A percentile compares a stretch with the other conserved stretches of the same genome.
Evolutionary conservation across 2,329 filamentous ascomycete species (phyloP).

Genomic region (Corynespora cassiicola): DNA sequence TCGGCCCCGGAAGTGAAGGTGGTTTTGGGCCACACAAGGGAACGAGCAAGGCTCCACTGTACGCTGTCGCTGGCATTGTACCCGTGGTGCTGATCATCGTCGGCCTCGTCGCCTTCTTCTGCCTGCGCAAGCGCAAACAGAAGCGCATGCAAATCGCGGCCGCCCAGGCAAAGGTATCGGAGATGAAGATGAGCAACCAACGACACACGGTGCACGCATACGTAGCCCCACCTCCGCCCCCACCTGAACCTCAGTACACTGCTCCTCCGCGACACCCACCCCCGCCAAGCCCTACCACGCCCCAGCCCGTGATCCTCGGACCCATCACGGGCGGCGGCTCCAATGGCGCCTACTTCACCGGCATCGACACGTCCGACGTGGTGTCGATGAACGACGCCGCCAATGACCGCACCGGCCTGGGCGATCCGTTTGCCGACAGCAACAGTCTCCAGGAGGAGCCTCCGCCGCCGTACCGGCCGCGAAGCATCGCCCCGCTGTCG

Average conservation of each 20-base stretch:
- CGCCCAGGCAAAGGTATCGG: conserved; percentile 16
- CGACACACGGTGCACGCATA: conserved; percentile 16
- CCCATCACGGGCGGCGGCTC: conserved; percentile 38
- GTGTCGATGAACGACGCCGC: conserved; percentile 31
- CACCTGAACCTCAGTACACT: conserved; percentile 22
- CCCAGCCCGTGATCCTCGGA: conserved; percentile 42
- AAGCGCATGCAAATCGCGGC: conserved; percentile 21
- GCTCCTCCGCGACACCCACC: conserved; percentile 20
- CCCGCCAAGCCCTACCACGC: conserved; percentile 17
- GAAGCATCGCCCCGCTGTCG: conserved; percentile 37
- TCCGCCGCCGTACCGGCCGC: conserved; percentile 45
- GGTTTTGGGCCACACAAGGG: neutral
- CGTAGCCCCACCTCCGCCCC: conserved; percentile 18
- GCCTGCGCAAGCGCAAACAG: conserved; percentile 39
- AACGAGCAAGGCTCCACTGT: neutral
- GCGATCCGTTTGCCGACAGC: conserved; percentile 39
- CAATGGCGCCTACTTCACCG: conserved; percentile 43
- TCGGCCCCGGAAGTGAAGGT: neutral
- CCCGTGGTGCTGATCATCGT: conserved; percentile 33
- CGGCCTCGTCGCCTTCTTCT: conserved; percentile 29
- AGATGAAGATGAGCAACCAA: conserved; percentile 34
- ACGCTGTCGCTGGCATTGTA: conserved; percentile 23
- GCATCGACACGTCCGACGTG: conserved; percentile 46
- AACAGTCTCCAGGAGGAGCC: conserved; percentile 36
- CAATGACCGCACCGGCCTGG: conserved; percentile 24